Conservation (phyloP, 176 grass and related monocot species). For the Poa pratensis region DNA sequence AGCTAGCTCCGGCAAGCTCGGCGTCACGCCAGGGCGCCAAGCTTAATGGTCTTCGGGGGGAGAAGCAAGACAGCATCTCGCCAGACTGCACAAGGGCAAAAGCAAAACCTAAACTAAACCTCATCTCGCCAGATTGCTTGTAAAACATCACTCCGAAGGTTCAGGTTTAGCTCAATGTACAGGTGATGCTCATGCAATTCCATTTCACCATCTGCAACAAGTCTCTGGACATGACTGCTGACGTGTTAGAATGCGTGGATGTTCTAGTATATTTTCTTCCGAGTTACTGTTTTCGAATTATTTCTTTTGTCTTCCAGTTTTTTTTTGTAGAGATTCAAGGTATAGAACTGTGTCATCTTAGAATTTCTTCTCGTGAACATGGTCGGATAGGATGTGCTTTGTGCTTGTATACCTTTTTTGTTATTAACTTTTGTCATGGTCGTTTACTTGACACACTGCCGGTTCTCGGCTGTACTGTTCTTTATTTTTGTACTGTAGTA, state of each 20-base stretch:
- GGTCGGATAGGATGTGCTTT: background rate
- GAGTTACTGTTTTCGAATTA: background rate
- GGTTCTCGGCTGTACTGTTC: no score
- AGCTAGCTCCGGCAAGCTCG: no score
- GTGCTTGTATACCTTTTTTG: background rate
- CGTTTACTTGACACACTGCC: background rate
- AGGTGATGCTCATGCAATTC: background rate
- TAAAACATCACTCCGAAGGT: background rate
- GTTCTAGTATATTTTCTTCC: background rate
- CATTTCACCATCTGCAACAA: background rate
- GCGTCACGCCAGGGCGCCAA: no score
- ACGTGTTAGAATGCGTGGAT: background rate
- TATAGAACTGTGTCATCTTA: background rate
- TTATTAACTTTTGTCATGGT: background rate
- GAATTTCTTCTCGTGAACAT: background rate
- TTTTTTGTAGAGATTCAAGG: background rate
- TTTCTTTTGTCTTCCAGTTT: background rate
- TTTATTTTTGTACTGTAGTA: no score
- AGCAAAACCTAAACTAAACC: no score
- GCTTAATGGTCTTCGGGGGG: no score
- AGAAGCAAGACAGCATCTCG: no score
- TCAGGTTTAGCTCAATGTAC: constrained; percentile 12
- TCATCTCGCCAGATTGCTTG: background rate
- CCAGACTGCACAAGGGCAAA: no score
- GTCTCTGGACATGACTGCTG: background rate